Conservation (phyloP, 495 filamentous ascomycete species). For the Astrothelium subdiscretum region DNA sequence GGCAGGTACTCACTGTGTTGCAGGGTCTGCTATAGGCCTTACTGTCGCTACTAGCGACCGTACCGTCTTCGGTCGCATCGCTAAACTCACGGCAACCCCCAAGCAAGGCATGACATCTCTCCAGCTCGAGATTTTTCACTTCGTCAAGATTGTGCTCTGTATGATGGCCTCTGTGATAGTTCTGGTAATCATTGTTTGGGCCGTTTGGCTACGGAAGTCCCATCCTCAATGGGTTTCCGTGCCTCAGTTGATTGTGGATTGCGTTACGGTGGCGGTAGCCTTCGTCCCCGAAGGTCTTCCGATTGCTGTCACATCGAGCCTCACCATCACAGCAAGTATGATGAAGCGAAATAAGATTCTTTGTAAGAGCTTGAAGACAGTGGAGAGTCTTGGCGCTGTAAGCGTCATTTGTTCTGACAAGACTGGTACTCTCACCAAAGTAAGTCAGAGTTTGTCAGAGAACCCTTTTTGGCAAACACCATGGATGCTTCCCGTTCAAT, state of each 20-base stretch:
- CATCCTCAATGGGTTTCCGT: constrained; percentile 48
- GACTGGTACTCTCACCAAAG: constrained; percentile 53
- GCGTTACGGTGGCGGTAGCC: constrained; percentile 52
- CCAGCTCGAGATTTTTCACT: constrained; percentile 55
- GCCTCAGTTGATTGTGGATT: constrained; percentile 55
- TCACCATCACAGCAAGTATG: constrained; percentile 59
- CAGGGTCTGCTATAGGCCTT: constrained; percentile 51
- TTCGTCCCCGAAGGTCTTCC: constrained; percentile 62
- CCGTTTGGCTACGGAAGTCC: constrained; percentile 43
- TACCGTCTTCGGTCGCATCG: constrained; percentile 59
- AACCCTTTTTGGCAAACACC: no score
- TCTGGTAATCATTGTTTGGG: constrained; percentile 48
- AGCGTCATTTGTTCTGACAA: constrained; percentile 60
- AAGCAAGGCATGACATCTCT: constrained; percentile 51
- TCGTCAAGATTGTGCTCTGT: constrained; percentile 53
- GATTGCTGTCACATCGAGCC: constrained; percentile 55
- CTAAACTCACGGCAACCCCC: constrained; percentile 51
- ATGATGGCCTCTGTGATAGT: constrained; percentile 60
- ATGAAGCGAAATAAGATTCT: constrained; percentile 55
- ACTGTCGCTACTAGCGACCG: constrained; percentile 49
- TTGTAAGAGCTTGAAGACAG: constrained; percentile 54
- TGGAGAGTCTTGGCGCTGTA: constrained; percentile 59
- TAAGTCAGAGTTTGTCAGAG: neutral
- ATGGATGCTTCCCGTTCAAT: no score
- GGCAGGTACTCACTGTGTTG: constrained; percentile 57